Conservation (phyloP, 2,329 filamentous ascomycete genomes). For the Aspergillus oerlinghausenensis region DNA sequence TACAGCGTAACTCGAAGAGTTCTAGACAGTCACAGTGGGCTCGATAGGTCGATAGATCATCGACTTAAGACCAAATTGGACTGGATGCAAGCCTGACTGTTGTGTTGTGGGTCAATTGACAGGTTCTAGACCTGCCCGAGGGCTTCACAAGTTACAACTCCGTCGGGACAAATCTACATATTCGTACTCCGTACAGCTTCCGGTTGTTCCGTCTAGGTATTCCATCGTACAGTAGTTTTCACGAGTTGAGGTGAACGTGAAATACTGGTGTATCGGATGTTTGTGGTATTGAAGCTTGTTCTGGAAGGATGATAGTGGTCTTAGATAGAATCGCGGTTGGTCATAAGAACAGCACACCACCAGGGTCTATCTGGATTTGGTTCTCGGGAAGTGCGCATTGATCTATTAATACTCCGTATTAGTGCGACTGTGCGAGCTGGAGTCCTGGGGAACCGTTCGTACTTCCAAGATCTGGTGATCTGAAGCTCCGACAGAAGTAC, state of each 20-base stretch:
- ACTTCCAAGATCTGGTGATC: neutral
- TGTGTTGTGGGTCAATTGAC: constrained; percentile 5
- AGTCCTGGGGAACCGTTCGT: neutral
- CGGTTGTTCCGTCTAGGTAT: neutral
- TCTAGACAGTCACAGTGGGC: neutral
- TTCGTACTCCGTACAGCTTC: neutral
- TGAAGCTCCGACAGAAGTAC: neutral
- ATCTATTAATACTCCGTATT: neutral
- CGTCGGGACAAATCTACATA: neutral
- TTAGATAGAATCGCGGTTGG: neutral
- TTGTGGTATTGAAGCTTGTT: neutral
- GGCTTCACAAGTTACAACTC: neutral
- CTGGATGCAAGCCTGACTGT: neutral
- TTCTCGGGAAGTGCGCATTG: neutral
- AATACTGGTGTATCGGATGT: too few relatives aligned
- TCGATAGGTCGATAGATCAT: neutral
- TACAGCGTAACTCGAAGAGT: neutral
- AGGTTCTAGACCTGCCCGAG: constrained; percentile 7
- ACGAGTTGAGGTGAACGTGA: neutral
- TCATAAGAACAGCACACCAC: neutral
- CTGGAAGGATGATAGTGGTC: neutral
- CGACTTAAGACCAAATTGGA: neutral
- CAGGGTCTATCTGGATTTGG: too few relatives aligned
- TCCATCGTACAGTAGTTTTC: neutral
- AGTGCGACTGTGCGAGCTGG: neutral